These are phyloP conservation scores for Hortaea sp. DNA, from an alignment of 2,329 filamentous ascomycete genomes.

Conservation along the genomic window DNA sequence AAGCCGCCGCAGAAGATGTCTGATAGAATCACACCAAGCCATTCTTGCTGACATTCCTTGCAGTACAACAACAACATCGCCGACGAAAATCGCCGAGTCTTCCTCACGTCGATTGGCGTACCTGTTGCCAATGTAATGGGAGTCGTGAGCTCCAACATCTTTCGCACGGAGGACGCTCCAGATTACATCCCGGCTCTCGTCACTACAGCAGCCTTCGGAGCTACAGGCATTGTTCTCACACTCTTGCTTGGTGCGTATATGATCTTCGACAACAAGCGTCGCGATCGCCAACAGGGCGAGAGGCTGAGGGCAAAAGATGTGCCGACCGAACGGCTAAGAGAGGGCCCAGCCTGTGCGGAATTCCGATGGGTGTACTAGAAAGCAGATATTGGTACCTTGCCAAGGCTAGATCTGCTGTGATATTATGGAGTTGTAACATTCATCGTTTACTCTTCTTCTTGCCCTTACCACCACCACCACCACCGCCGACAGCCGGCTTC, in stretches of 20 bases:
- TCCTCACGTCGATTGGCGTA: slow-evolving; percentile 62
- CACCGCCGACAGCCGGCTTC: slow-evolving; percentile 13
- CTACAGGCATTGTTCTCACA: slow-evolving; percentile 46
- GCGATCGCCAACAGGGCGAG: slow-evolving; percentile 46
- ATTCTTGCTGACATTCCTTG: not conserved
- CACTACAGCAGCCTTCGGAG: slow-evolving; percentile 56
- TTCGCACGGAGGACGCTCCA: slow-evolving; percentile 52
- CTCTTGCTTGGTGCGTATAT: slow-evolving; percentile 52
- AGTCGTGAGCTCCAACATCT: slow-evolving; percentile 58
- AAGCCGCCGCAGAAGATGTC: not conserved
- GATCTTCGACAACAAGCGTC: slow-evolving; percentile 53
- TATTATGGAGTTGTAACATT: not conserved
- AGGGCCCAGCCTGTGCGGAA: slow-evolving; percentile 33
- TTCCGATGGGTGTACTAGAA: slow-evolving; percentile 35
- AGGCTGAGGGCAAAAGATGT: slow-evolving; percentile 43
- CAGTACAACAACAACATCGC: slow-evolving; percentile 75
- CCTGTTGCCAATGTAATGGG: slow-evolving; percentile 71
- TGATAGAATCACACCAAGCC: not conserved
- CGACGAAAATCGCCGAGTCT: slow-evolving; percentile 61
- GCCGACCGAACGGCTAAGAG: slow-evolving; percentile 34
- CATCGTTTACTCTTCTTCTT: slow-evolving; percentile 10
- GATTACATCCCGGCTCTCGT: slow-evolving; percentile 58
- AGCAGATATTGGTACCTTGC: not conserved
- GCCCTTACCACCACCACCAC: slow-evolving; percentile 19
- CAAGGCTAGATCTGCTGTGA: not conserved